Evolutionary conservation across 768 basidiomycete species (phyloP), one percentile per base, ranked within the genome.

Genomic region (Boletus rubropictus): DNA sequence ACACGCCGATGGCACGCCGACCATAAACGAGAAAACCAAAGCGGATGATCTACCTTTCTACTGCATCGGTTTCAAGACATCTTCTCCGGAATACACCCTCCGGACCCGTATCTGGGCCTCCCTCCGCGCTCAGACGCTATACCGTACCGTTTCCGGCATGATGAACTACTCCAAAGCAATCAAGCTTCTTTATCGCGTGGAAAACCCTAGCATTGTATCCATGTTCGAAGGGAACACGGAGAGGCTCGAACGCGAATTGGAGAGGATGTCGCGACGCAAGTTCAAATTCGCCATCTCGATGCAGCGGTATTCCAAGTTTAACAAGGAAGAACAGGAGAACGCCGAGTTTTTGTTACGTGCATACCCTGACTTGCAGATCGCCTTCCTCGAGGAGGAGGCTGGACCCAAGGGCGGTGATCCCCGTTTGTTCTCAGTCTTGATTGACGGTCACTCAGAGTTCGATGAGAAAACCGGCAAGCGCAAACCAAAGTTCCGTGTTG

Each of bases 121-220:
- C 3, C 78, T 99, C 22, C 90, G 96, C 44, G 94, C 94, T 5
- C 96, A 99, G 70, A 99, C 96, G 0, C 80, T 99, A 27, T 99
- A 99, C 69, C 86, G 96, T 53, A 99, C 96, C 10, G 92, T 98
- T 17, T 98, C 96, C 5, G 96, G 96, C 52, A 97, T 99, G 91
- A 98, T 99, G 96, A 98, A 99, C 73, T 99, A 99, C 71, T 88
- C 92, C 60, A 99, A 99, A 72, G 96, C 96, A 21, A 95, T 99
- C 83, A 99, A 99, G 69, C 79, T 99, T 31, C 79, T 98, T 17
- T 98, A 98, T 68, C 89, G 96, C 29, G 95, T 99, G 52, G 96
- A 98, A 71, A 98, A 97, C 68, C 96, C 96, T 7, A 91, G 92
- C 65, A 87, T 97, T 46, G 96, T 99, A 2, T 92, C 97, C 63